Conservation (phyloP, 495 filamentous ascomycete species). For the Aspergillus sclerotiicarbonarius region DNA sequence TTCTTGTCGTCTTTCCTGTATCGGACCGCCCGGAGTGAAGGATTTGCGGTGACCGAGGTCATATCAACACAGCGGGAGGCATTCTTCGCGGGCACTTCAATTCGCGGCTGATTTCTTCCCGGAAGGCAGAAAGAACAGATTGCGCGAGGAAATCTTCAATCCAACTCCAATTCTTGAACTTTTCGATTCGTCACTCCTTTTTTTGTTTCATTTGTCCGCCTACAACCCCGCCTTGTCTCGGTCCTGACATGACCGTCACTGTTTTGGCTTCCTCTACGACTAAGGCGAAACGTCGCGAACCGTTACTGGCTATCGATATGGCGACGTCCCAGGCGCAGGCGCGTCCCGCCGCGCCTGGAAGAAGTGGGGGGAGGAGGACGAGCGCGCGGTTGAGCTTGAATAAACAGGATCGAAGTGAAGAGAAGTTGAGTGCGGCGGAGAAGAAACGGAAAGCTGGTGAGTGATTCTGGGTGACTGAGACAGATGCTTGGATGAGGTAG, state of each 20-base stretch:
- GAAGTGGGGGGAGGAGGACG: constrained; percentile 29
- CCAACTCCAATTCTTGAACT: background rate
- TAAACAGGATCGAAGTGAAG: constrained; percentile 30
- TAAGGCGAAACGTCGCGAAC: constrained; percentile 46
- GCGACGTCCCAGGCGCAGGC: constrained; percentile 44
- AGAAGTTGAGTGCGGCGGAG: constrained; percentile 25
- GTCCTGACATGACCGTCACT: constrained; percentile 49
- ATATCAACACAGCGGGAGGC: background rate
- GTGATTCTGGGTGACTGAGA: constrained; percentile 16
- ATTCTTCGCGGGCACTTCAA: constrained; percentile 4
- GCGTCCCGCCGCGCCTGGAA: constrained; percentile 33
- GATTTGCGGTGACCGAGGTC: background rate
- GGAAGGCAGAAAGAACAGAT: no score
- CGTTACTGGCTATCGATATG: constrained; percentile 44
- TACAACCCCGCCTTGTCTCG: constrained; percentile 12
- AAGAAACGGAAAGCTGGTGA: constrained; percentile 48
- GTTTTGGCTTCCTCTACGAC: constrained; percentile 39
- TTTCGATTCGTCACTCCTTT: background rate
- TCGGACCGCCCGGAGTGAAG: background rate
- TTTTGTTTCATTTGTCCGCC: background rate
- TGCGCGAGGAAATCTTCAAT: no score
- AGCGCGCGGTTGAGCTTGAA: constrained; percentile 44
- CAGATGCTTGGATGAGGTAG: background rate
- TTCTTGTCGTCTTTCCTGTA: background rate
- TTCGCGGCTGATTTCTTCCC: background rate